Percentiles rank a stretch among this genome's conserved stretches.
These are phyloP conservation scores for Annulohypoxylon stygium DNA, from an alignment of 495 filamentous ascomycete genomes.

Conservation along the genomic window DNA sequence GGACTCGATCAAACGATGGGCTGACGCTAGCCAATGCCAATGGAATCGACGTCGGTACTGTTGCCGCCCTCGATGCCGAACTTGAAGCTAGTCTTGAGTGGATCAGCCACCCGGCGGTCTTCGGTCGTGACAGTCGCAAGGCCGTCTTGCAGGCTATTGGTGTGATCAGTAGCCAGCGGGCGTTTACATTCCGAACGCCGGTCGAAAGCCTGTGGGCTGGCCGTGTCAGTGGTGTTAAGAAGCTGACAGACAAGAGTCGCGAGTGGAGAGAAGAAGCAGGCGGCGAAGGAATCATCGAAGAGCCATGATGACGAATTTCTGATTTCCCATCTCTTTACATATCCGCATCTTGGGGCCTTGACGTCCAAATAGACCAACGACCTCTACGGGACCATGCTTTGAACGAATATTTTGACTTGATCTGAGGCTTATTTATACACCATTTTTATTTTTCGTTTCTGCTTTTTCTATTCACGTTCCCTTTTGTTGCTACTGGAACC, in stretches of 20 bases:
- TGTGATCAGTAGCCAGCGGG: conserved; percentile 93
- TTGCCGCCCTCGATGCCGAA: conserved; percentile 90
- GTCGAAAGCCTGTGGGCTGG: conserved; percentile 88
- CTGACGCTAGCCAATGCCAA: conserved; percentile 69
- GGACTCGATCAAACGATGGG: conserved; percentile 60
- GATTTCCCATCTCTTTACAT: conserved; percentile 26
- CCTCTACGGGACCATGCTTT: conserved; percentile 44
- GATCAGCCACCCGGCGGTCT: conserved; percentile 97
- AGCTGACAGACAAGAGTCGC: conserved; percentile 79
- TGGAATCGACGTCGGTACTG: conserved; percentile 81
- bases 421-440: conserved; percentile 29
- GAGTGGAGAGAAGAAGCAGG: conserved; percentile 90
- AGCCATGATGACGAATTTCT: conserved; percentile 60
- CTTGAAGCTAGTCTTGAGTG: conserved; percentile 95
- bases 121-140: conserved; percentile 94
- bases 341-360: conserved; percentile 24
- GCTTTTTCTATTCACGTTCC: conserved; percentile 24
- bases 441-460: conserved; percentile 5
- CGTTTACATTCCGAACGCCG: conserved; percentile 91
- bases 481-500: conserved; percentile 24
- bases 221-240: conserved; percentile 80
- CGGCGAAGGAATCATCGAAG: conserved; percentile 84
- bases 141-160: conserved; percentile 96
- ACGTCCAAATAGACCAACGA: conserved; percentile 41
- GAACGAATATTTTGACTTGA: conserved; percentile 43